Conservation (phyloP, 2,329 filamentous ascomycete genomes). For the Sclerotinia glacialis region DNA sequence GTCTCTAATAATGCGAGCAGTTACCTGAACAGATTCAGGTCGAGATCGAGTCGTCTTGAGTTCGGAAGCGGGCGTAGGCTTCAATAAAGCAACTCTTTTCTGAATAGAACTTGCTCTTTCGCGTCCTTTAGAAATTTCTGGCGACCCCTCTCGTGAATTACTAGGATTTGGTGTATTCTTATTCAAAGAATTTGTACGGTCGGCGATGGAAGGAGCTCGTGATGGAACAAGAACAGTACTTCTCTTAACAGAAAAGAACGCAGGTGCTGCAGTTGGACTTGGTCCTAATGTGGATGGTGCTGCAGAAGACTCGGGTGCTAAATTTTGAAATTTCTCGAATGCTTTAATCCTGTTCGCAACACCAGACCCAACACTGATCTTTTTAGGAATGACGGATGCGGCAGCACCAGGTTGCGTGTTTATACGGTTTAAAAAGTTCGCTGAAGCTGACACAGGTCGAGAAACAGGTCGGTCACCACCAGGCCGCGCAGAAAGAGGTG, state of each 20-base stretch:
- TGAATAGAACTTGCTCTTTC: conserved; percentile 37
- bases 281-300: conserved; percentile 25
- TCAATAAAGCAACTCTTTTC: conserved; percentile 33
- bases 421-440: conserved; percentile 54
- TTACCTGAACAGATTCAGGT: conserved; percentile 82
- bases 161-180: conserved; percentile 40
- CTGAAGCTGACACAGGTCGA: conserved; percentile 48
- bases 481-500: conserved; percentile 44
- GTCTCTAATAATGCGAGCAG: conserved; percentile 76
- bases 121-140: conserved; percentile 42
- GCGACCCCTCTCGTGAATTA: conserved; percentile 48
- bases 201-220: conserved; percentile 41
- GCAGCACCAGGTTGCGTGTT: conserved; percentile 49
- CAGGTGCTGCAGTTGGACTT: conserved; percentile 47
- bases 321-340: conserved; percentile 70
- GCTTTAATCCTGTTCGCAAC: conserved; percentile 95
- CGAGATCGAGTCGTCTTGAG: conserved; percentile 44
- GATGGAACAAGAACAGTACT: conserved; percentile 38
- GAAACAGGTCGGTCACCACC: conserved; percentile 34
- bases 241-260: conserved; percentile 60
- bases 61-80: conserved; percentile 24
- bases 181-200: conserved; percentile 42
- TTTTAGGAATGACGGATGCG: conserved; percentile 57
- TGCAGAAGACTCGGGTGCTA: conserved; percentile 41
- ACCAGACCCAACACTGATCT: conserved; percentile 79